Conservation (phyloP, 257 asterid genomes). For the Ilex asprella region DNA sequence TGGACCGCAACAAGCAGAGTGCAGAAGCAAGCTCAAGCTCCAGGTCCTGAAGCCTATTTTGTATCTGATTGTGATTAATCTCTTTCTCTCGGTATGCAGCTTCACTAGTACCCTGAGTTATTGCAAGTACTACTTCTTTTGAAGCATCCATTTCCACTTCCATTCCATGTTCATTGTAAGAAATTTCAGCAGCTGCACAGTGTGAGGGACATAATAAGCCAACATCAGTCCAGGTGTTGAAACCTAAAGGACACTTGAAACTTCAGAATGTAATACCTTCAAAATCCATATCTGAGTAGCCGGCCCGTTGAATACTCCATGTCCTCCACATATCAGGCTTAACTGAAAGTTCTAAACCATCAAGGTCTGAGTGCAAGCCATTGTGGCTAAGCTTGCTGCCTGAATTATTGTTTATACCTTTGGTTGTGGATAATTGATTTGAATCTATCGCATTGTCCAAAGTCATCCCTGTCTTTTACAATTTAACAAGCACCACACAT, state of each 20-base stretch:
- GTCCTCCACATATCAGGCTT: conserved; percentile 68
- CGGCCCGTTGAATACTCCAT: conserved; percentile 61
- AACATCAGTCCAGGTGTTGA: neutral
- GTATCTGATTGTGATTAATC: conserved; percentile 33
- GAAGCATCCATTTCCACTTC: conserved; percentile 29
- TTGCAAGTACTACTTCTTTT: conserved; percentile 21
- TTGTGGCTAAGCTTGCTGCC: conserved; percentile 28
- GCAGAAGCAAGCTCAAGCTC: conserved; percentile 63
- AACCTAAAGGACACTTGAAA: neutral
- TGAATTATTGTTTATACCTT: conserved; percentile 20
- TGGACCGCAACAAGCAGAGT: conserved; percentile 50
- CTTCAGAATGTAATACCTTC: conserved; percentile 44
- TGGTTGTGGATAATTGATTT: conserved; percentile 14
- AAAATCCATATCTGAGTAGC: conserved; percentile 36
- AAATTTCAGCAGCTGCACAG: conserved; percentile 81
- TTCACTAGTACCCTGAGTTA: conserved; percentile 24
- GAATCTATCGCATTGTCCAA: conserved; percentile 30
- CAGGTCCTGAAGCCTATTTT: conserved; percentile 50
- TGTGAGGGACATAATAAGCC: conserved; percentile 7
- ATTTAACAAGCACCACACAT: conserved; percentile 22
- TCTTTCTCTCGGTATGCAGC: conserved; percentile 26
- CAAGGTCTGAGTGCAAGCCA: neutral
- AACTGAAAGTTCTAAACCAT: neutral
- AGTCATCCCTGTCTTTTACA: conserved; percentile 46
- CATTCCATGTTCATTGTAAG: conserved; percentile 17